Evolutionary conservation across 805 yeast genomes (phyloP), one percentile per base, ranked within the genome.

Genomic region (Debaryomyces hansenii): DNA sequence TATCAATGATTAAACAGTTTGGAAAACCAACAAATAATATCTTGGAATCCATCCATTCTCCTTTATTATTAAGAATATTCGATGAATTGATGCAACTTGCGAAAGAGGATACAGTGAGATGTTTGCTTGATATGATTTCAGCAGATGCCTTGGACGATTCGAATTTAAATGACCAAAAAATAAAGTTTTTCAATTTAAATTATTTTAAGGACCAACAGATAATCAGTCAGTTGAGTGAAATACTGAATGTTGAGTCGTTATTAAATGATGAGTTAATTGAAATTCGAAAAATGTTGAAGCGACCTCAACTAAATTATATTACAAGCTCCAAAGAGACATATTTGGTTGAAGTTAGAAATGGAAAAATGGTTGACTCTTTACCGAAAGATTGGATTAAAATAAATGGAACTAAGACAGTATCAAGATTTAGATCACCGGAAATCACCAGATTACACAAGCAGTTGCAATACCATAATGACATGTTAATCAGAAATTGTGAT

Each of bases 321-420:
- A 75, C 83, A 11, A 82, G 79, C 45, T 74, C 78, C 42, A 84
- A 82, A 43, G 87, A 85, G 16, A 85, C 89, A 2, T 87, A 84
- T 57, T 67, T 91, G 40, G 75, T 94, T 18, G 97, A 91, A 56
- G 83, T 92, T 0, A 69, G 89, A 37, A 83, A 83, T 50, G 71
- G 70, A 1, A 65, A 77, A 10, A 79, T 79, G 37, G 70, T 77
- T 1, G 79, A 78, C 37, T 63, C 67, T 1, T 64, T 91, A 1
- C 98, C 98, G 0, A 55, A 69, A 2, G 82, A 80, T 42, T 92
- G 97, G 96, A 66, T 85, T 10, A 85, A 88, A 54, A 78, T 87
- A 21, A 85, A 80, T 55, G 85, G 85, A 7, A 78, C 95, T 40
- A 72, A 82, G 50, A 63, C 82, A 1, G 83, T 89, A 1, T 79